Conservation (phyloP, 2,329 filamentous ascomycete genomes). For the Penicillium sp. region DNA sequence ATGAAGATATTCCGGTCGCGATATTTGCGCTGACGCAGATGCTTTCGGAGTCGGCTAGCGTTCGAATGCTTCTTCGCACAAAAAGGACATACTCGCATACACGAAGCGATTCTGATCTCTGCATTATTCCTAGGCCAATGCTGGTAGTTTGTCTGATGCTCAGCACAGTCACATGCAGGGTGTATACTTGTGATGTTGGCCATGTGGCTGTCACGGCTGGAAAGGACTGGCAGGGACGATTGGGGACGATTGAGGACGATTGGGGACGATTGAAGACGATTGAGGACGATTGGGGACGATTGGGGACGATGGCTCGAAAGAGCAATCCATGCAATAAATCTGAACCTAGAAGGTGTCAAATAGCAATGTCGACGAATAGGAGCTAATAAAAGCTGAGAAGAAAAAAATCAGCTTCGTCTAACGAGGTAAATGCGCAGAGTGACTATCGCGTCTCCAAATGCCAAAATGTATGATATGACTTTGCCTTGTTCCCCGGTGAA, state of each 20-base stretch:
- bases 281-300: neutral
- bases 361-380: too few species aligned
- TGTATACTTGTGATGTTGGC: neutral
- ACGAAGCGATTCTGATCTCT: neutral
- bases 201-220: neutral
- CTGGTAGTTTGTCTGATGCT: neutral
- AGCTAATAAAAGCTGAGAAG: too few species aligned
- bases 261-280: neutral
- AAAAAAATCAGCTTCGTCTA: too few species aligned
- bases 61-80: slow-evolving; percentile 5
- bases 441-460: too few species aligned
- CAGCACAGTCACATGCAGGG: neutral
- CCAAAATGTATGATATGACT: too few species aligned
- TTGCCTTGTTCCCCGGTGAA: too few species aligned
- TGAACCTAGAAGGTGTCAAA: too few species aligned
- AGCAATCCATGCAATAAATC: too few species aligned
- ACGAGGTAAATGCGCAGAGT: too few species aligned
- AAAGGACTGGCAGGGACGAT: too few species aligned
- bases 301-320: too few species aligned
- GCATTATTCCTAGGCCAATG: slow-evolving; percentile 1
- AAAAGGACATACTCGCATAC: slow-evolving; percentile 7
- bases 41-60: slow-evolving; percentile 6
- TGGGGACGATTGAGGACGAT: neutral
- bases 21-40: slow-evolving; percentile 4
- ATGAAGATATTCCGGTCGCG: slow-evolving; percentile 2